Evolutionary conservation across 257 asterid species (phyloP).

Genomic region (Solanum sitiens): DNA sequence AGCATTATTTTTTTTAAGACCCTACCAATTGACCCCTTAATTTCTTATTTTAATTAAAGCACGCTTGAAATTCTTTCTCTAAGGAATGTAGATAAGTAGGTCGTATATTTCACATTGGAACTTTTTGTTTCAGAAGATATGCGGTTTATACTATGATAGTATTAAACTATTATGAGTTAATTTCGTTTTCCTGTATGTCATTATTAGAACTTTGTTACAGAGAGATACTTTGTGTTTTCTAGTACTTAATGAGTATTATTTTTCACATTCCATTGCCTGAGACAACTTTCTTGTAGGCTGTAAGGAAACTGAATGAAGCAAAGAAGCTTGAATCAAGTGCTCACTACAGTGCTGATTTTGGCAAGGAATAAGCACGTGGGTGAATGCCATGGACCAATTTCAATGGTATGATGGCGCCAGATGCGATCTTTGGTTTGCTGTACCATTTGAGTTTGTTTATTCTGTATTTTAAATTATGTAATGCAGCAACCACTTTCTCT

Average conservation of each 20-base stretch:
- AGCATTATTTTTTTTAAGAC: background rate
- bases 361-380: conserved; percentile 41
- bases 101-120: background rate
- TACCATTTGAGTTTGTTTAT: background rate
- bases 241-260: background rate
- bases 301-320: conserved; percentile 81
- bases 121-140: background rate
- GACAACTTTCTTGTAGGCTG: conserved; percentile 44
- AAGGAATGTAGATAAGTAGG: background rate
- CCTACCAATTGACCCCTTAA: background rate
- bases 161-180: background rate
- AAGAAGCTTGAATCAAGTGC: conserved; percentile 93
- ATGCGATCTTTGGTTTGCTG: background rate
- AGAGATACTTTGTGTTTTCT: background rate
- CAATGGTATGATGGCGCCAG: background rate
- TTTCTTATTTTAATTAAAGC: background rate
- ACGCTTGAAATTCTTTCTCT: background rate
- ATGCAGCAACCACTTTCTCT: background rate
- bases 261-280: background rate
- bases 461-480: background rate
- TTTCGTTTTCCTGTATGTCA: background rate
- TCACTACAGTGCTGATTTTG: conserved; percentile 80
- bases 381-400: background rate
- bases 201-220: background rate
- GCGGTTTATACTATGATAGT: background rate